These are phyloP conservation scores for Saccharomycopsis crataegensis DNA, from an alignment of 1,139 yeast genomes.

Conservation along the genomic window DNA sequence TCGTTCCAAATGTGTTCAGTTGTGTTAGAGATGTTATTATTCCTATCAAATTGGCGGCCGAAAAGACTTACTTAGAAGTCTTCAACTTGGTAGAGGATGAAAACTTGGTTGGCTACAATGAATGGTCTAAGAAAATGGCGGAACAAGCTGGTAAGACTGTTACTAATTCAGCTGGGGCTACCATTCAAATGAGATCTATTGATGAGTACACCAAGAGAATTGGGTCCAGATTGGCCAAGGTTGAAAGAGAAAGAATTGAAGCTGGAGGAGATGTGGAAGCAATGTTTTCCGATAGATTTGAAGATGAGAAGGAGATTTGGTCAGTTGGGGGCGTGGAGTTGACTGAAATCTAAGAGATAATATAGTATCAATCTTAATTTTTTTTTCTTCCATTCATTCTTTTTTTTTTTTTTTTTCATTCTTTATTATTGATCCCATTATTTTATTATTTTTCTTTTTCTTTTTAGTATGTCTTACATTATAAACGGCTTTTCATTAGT, in stretches of 20 bases:
- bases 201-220: conserved; percentile 87
- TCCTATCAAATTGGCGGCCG: conserved; percentile 92
- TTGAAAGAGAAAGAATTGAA: conserved; percentile 77
- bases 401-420: not conserved
- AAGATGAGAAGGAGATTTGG: conserved; percentile 86
- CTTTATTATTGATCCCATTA: not conserved
- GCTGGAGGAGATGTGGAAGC: conserved; percentile 92
- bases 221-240: conserved; percentile 71
- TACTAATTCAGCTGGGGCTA: conserved; percentile 38
- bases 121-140: conserved; percentile 43
- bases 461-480: not conserved
- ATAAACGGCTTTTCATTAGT: no score
- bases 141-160: conserved; percentile 26
- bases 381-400: not conserved
- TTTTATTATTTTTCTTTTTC: not conserved
- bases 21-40: conserved; percentile 80
- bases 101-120: conserved; percentile 46
- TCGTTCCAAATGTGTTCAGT: conserved; percentile 71
- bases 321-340: conserved; percentile 67
- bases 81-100: conserved; percentile 67
- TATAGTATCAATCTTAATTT: not conserved
- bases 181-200: conserved; percentile 61
- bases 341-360: conserved; percentile 10
- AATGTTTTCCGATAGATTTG: conserved; percentile 75
- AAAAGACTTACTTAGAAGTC: conserved; percentile 74